Conservation (phyloP, 2,329 filamentous ascomycete species). For the Ceratocystis diversiconidia region DNA sequence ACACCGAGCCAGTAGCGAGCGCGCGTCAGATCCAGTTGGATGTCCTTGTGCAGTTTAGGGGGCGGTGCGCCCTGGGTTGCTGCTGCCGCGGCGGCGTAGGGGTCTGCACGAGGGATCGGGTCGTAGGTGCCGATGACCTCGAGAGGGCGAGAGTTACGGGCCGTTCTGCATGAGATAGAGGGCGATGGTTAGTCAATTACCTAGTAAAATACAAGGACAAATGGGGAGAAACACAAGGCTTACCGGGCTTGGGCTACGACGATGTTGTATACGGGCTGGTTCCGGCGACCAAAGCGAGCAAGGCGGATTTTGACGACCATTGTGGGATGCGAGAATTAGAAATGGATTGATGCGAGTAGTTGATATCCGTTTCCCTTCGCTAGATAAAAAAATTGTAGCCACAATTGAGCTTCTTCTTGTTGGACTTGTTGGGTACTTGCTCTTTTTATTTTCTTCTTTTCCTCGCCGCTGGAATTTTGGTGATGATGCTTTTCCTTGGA, state of each 20-base stretch:
- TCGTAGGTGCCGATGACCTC: slow-evolving; percentile 81
- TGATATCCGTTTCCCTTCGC: too few relatives aligned
- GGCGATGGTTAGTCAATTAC: not conserved
- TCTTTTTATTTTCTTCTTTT: not conserved
- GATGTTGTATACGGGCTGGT: slow-evolving; percentile 93
- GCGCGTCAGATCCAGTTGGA: slow-evolving; percentile 66
- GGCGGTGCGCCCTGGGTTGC: slow-evolving; percentile 41
- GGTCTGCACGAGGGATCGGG: slow-evolving; percentile 48
- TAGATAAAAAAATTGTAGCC: not conserved
- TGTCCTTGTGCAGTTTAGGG: slow-evolving; percentile 86
- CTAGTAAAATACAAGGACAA: not conserved
- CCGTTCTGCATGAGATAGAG: slow-evolving; percentile 44
- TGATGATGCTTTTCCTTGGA: not conserved
- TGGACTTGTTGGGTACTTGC: not conserved
- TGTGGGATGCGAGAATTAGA: slow-evolving; percentile 6
- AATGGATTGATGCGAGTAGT: not conserved
- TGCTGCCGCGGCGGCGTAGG: slow-evolving; percentile 43
- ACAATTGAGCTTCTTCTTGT: not conserved
- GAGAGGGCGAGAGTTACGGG: slow-evolving; percentile 74
- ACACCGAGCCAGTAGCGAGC: slow-evolving; percentile 96
- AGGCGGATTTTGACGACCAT: slow-evolving; percentile 95
- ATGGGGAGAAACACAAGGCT: slow-evolving; percentile 21
- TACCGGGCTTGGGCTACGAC: slow-evolving; percentile 87
- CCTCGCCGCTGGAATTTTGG: not conserved
- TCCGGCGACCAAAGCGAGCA: slow-evolving; percentile 79